phyloP scores from a whole-genome alignment of 2,329 filamentous ascomycete genomes.

The Coleophoma crateriformis region DNA sequence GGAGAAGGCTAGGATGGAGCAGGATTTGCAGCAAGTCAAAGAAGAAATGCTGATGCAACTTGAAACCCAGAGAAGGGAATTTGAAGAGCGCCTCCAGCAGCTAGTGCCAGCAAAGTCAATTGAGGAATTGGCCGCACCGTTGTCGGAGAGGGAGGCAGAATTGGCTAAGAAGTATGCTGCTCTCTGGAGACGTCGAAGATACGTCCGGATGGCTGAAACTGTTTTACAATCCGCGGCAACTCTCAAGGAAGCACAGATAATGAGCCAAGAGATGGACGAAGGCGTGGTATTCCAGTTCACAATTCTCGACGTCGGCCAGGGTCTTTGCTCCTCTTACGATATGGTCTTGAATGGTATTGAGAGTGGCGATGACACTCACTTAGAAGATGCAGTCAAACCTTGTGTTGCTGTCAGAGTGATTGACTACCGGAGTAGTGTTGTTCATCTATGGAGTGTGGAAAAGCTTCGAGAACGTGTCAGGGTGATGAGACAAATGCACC shows the following conservation, averaged over 20 bases:
- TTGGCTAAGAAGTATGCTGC: slow-evolving; percentile 61
- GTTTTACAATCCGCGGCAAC: slow-evolving; percentile 82
- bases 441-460: slow-evolving; percentile 90
- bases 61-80: slow-evolving; percentile 75
- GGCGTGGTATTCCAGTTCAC: slow-evolving; percentile 92
- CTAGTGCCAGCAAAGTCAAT: slow-evolving; percentile 58
- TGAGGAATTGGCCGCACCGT: slow-evolving; percentile 33
- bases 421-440: slow-evolving; percentile 80
- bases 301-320: slow-evolving; percentile 82
- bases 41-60: slow-evolving; percentile 86
- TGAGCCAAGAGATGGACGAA: slow-evolving; percentile 95
- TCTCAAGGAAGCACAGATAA: slow-evolving; percentile 93
- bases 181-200: slow-evolving; percentile 79
- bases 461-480: slow-evolving; percentile 85
- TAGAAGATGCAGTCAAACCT: slow-evolving; percentile 80
- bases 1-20: slow-evolving; percentile 82
- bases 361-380: slow-evolving; percentile 75
- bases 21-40: slow-evolving; percentile 71
- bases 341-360: slow-evolving; percentile 88
- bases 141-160: slow-evolving; percentile 68
- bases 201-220: slow-evolving; percentile 89
- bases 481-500: slow-evolving; percentile 93
- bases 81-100: slow-evolving; percentile 77
- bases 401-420: slow-evolving; percentile 87
- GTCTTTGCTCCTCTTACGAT: slow-evolving; percentile 89